phyloP scores from a whole-genome alignment of 75 land plant genomes.

The Sequoia sempervirens region DNA sequence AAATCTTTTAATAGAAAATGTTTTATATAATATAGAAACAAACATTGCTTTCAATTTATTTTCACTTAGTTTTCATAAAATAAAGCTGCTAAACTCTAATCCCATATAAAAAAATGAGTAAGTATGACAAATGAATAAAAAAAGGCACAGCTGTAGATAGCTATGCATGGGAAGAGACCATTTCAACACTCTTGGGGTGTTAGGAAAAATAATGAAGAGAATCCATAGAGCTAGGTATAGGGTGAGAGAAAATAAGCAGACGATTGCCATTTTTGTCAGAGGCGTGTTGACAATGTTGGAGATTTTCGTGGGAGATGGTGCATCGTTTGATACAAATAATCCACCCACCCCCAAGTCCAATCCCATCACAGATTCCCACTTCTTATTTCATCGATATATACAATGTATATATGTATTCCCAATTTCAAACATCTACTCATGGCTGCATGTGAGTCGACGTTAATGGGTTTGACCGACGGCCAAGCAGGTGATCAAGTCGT shows the following conservation, averaged over 20 bases:
- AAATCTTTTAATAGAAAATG: no score
- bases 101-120: no score
- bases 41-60: no score
- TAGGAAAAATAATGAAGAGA: no score
- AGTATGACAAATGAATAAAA: no score
- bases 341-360: not conserved
- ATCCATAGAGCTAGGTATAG: no score
- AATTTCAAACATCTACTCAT: not conserved
- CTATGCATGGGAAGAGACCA: no score
- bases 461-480: constrained; percentile 1
- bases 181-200: no score
- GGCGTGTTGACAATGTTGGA: not conserved
- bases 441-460: constrained; percentile 11
- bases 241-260: not conserved
- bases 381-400: not conserved
- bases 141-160: no score
- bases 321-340: not conserved
- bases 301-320: not conserved
- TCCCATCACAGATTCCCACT: constrained; percentile 2
- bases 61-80: no score
- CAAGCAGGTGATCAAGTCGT: not conserved
- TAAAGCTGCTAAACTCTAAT: no score
- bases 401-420: constrained; percentile 9
- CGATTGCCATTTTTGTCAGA: not conserved
- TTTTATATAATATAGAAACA: no score